Percentiles rank a stretch among this genome's conserved stretches.
These are phyloP conservation scores for Turritis glabra DNA, from an alignment of 345 rosid species.

Conservation along the genomic window DNA sequence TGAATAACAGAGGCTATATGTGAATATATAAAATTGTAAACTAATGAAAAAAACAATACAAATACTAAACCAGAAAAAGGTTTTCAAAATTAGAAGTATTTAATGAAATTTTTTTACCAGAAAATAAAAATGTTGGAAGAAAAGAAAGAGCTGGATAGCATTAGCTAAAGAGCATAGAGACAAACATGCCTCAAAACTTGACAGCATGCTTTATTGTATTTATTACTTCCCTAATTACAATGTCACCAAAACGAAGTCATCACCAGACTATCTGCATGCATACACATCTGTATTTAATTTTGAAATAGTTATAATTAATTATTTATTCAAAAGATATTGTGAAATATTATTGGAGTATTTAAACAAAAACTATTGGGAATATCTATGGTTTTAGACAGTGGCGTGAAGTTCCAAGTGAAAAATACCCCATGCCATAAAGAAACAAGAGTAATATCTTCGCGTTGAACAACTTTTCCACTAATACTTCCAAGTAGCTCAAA, in stretches of 20 bases:
- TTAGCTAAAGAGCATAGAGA: conserved; percentile 25
- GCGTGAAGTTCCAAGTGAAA: conserved; percentile 23
- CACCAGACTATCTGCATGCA: conserved; percentile 12
- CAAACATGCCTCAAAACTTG: conserved; percentile 36
- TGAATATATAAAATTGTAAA: too few species aligned
- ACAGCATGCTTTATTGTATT: conserved; percentile 18
- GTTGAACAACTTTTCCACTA: conserved; percentile 22
- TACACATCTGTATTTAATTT: not conserved
- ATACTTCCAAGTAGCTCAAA: conserved; percentile 27
- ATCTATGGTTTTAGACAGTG: conserved; percentile 2
- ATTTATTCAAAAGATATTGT: too few species aligned
- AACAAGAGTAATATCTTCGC: conserved; percentile 21
- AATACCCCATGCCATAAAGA: conserved; percentile 36
- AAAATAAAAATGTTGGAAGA: too few species aligned
- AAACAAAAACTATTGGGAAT: conserved; percentile 21
- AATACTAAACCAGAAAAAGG: too few species aligned
- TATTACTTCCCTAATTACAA: conserved; percentile 37
- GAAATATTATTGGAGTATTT: too few species aligned
- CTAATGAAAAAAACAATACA: too few species aligned
- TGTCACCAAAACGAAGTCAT: not conserved
- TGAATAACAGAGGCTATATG: not conserved
- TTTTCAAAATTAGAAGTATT: not conserved
- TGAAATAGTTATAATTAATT: too few species aligned
- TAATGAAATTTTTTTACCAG: too few species aligned
- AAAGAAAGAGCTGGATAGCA: conserved; percentile 21